Conservation (phyloP, 768 basidiomycete genomes). For the Rubroboletus pulcherrimus region DNA sequence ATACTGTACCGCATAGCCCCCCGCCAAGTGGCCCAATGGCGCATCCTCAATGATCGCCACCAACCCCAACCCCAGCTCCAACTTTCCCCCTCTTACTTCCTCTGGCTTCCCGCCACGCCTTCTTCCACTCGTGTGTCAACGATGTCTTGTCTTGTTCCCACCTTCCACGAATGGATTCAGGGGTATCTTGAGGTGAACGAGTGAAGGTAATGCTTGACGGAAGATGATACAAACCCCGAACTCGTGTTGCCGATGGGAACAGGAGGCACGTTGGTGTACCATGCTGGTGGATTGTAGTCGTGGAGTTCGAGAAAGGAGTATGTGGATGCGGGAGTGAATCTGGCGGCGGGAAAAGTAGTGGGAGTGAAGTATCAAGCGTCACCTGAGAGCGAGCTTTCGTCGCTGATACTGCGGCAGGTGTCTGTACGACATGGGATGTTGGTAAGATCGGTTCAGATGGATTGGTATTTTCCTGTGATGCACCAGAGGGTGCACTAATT, state of each 20-base stretch:
- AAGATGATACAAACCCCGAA: slow-evolving; percentile 48
- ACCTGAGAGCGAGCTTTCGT: slow-evolving; percentile 18
- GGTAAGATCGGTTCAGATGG: slow-evolving; percentile 3
- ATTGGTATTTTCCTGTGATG: background rate
- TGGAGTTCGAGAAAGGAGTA: slow-evolving; percentile 12
- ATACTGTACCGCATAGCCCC: background rate
- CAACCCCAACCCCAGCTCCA: slow-evolving; percentile 35
- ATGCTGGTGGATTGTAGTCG: background rate
- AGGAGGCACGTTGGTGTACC: slow-evolving; percentile 23
- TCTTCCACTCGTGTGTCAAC: slow-evolving; percentile 76
- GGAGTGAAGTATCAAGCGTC: slow-evolving; percentile 49
- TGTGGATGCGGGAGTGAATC: slow-evolving; percentile 19
- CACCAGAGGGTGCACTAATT: slow-evolving; percentile 13
- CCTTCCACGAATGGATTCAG: slow-evolving; percentile 49
- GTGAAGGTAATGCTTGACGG: slow-evolving; percentile 16
- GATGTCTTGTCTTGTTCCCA: slow-evolving; percentile 72
- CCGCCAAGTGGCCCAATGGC: background rate
- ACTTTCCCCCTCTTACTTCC: slow-evolving; percentile 57
- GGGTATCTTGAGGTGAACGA: slow-evolving; percentile 23
- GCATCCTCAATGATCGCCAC: slow-evolving; percentile 8
- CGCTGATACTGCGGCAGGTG: background rate
- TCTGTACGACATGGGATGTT: background rate
- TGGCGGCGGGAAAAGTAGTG: slow-evolving; percentile 61
- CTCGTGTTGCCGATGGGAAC: slow-evolving; percentile 35
- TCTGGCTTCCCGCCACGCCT: slow-evolving; percentile 68